These are phyloP conservation scores for Comarum palustre DNA, from an alignment of 306 rosid species.

Conservation along the genomic window DNA sequence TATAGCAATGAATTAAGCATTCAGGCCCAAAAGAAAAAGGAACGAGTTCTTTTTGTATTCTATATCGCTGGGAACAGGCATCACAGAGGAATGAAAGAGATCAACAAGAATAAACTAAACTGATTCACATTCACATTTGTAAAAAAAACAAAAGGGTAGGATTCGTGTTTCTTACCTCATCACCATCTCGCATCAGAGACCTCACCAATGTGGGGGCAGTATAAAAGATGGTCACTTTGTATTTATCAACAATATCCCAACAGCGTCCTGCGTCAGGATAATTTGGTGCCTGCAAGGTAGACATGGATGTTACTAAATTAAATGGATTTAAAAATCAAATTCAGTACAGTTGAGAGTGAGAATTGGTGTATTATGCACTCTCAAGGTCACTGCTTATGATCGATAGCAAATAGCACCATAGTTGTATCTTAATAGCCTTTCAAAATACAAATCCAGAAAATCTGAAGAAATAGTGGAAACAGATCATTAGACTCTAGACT, in stretches of 20 bases:
- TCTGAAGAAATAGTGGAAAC: background rate
- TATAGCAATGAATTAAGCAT: background rate
- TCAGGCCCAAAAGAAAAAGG: background rate
- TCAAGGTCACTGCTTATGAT: background rate
- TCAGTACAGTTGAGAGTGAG: conserved; percentile 13
- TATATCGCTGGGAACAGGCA: background rate
- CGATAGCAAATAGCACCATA: background rate
- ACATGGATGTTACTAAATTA: conserved; percentile 18
- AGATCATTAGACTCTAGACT: conserved; percentile 10
- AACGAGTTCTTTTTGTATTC: background rate
- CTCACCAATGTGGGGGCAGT: conserved; percentile 99
- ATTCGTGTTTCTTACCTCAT: conserved; percentile 44
- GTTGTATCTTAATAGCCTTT: background rate
- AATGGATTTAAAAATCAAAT: conserved; percentile 14
- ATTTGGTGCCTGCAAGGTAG: conserved; percentile 75
- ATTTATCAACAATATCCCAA: conserved; percentile 98
- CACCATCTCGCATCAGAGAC: conserved; percentile 96
- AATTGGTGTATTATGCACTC: conserved; percentile 9
- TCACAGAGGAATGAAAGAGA: background rate
- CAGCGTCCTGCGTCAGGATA: conserved; percentile 92
- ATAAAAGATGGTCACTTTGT: conserved; percentile 82
- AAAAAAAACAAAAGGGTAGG: conserved; percentile 6
- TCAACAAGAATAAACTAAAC: conserved; percentile 11
- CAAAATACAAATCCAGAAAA: background rate
- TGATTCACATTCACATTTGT: conserved; percentile 14